These are phyloP conservation scores for Fusarium buxicola DNA, from an alignment of 2,329 filamentous ascomycete genomes.

Conservation along the genomic window DNA sequence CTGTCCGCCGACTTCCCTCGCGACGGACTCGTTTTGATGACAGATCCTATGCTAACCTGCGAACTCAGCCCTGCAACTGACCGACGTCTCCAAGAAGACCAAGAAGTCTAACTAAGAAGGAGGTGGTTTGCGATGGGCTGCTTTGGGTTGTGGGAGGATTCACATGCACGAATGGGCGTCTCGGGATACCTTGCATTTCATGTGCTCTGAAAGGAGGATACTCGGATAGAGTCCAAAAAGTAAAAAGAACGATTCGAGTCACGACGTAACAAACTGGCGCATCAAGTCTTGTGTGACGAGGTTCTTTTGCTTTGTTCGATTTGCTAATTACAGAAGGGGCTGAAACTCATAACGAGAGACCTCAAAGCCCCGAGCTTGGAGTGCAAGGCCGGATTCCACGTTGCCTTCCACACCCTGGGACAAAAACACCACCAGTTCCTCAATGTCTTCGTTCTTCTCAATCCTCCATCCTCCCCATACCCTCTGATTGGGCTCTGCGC, in stretches of 20 bases:
- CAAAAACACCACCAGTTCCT: slow-evolving; percentile 56
- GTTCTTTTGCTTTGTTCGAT: slow-evolving; percentile 1
- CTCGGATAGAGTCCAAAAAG: slow-evolving; percentile 53
- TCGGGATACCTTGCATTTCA: slow-evolving; percentile 66
- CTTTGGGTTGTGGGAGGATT: slow-evolving; percentile 49
- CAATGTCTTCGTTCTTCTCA: slow-evolving; percentile 51
- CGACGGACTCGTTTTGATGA: slow-evolving; percentile 2
- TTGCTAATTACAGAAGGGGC: slow-evolving; percentile 41
- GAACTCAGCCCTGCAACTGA: slow-evolving; percentile 62
- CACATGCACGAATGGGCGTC: slow-evolving; percentile 64
- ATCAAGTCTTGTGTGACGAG: slow-evolving; percentile 24
- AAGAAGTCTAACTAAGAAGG: slow-evolving; percentile 46
- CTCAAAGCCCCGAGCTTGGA: slow-evolving; percentile 33
- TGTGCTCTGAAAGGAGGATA: slow-evolving; percentile 54
- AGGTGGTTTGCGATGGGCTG: slow-evolving; percentile 42
- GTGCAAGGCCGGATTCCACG: slow-evolving; percentile 45
- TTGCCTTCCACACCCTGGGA: slow-evolving; percentile 52
- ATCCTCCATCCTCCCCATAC: slow-evolving; percentile 57
- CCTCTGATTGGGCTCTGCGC: slow-evolving; percentile 46
- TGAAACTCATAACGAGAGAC: slow-evolving; percentile 42
- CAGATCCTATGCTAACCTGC: slow-evolving; percentile 25
- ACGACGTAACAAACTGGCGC: slow-evolving; percentile 26
- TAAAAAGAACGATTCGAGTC: slow-evolving; percentile 52
- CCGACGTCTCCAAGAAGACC: slow-evolving; percentile 68
- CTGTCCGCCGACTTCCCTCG: slow-evolving; percentile 6